Evolutionary conservation across 352 stramenopile genomes (phyloP).

Genomic region (Thraustochytrium striatum): DNA sequence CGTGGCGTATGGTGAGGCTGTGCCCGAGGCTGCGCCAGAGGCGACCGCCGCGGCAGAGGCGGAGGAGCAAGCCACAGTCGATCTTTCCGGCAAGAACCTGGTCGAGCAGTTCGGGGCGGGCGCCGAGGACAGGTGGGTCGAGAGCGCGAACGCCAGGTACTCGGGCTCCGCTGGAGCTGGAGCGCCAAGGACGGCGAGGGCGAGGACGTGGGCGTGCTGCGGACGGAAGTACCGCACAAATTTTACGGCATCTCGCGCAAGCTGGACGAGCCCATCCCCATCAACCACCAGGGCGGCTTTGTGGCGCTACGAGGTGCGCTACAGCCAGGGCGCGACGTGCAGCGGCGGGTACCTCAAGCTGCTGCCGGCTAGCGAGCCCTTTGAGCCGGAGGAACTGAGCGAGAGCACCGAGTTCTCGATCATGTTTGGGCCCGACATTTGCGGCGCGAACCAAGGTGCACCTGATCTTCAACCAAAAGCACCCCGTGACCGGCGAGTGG

Average conservation of each 20-base stretch:
- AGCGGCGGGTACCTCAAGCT: slow-evolving; percentile 89
- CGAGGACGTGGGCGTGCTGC: not conserved
- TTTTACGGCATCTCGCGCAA: slow-evolving; percentile 38
- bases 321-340: slow-evolving; percentile 79
- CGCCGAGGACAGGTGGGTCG: not conserved
- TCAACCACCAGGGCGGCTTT: not conserved
- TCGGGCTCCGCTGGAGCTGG: slow-evolving; percentile 8
- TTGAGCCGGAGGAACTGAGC: slow-evolving; percentile 43
- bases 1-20: not conserved
- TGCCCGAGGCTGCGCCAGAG: not conserved
- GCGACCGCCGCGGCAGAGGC: not conserved
- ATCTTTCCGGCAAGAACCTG: not conserved
- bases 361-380: slow-evolving; percentile 62
- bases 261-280: not conserved
- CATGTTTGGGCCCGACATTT: slow-evolving; percentile 93
- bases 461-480: slow-evolving; percentile 89
- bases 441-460: slow-evolving; percentile 82
- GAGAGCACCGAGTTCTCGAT: slow-evolving; percentile 79
- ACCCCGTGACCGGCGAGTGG: slow-evolving; percentile 79
- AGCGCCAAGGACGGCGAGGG: not conserved
- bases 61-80: no score
- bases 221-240: slow-evolving; percentile 13
- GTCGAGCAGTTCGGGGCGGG: not conserved
- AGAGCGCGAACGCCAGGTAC: slow-evolving; percentile 24
- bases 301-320: slow-evolving; percentile 83